Percentiles rank a stretch among this genome's conserved stretches.
Conservation (phyloP, 768 basidiomycete genomes). For the Russula sp. region DNA sequence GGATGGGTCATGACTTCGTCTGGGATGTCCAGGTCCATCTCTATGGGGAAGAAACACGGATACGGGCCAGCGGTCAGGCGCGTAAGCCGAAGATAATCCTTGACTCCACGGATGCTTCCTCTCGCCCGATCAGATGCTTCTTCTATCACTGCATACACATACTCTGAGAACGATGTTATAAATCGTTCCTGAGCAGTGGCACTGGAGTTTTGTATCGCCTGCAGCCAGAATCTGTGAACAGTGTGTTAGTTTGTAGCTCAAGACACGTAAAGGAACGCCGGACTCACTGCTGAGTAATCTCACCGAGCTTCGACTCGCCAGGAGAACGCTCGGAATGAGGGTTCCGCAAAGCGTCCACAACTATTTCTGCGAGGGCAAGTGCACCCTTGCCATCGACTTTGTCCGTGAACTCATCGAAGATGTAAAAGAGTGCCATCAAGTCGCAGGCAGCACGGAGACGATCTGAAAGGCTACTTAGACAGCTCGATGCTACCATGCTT, state of each 20-base stretch:
- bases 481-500: background rate
- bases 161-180: slow-evolving; percentile 39
- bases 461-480: slow-evolving; percentile 27
- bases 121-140: slow-evolving; percentile 44
- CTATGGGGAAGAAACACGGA: slow-evolving; percentile 41
- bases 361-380: slow-evolving; percentile 36
- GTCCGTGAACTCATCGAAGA: slow-evolving; percentile 54
- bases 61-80: slow-evolving; percentile 43
- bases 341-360: slow-evolving; percentile 43
- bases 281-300: slow-evolving; percentile 45
- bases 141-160: slow-evolving; percentile 41
- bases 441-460: slow-evolving; percentile 44
- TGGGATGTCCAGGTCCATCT: slow-evolving; percentile 42
- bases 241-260: background rate
- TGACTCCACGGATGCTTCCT: slow-evolving; percentile 38
- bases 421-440: slow-evolving; percentile 50
- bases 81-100: slow-evolving; percentile 43
- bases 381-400: slow-evolving; percentile 37
- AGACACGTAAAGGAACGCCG: background rate
- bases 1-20: slow-evolving; percentile 46
- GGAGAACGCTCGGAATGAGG: slow-evolving; percentile 39
- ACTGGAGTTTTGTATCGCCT: slow-evolving; percentile 33
- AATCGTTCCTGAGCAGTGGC: slow-evolving; percentile 38
- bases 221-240: slow-evolving; percentile 39
- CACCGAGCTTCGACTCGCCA: slow-evolving; percentile 42